phyloP scores from a whole-genome alignment of 148 eudicot genomes.

The Rhododendron kiyosumense region DNA sequence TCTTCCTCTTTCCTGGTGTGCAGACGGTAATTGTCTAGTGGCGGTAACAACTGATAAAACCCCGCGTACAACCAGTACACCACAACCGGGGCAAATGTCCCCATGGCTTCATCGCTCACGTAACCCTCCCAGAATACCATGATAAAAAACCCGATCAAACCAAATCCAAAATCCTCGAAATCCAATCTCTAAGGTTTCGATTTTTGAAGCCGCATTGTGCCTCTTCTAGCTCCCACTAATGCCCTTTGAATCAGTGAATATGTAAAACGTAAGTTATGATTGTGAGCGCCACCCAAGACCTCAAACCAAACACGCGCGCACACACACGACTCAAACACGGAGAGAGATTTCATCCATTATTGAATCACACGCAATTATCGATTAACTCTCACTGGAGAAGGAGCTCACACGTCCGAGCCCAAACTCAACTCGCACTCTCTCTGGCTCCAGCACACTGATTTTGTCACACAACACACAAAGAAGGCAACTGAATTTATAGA shows the following conservation, averaged over 20 bases:
- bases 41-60: constrained; percentile 41
- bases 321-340: too few species aligned
- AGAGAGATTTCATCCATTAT: too few species aligned
- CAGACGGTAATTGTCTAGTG: constrained; percentile 40
- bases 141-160: neutral
- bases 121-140: constrained; percentile 59
- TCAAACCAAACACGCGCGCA: neutral
- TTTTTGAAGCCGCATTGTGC: neutral
- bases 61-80: constrained; percentile 62
- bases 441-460: too few species aligned
- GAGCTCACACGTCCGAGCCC: too few species aligned
- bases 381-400: too few species aligned
- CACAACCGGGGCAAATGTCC: constrained; percentile 46
- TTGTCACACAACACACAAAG: too few species aligned
- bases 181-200: too few species aligned
- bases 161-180: neutral
- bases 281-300: neutral
- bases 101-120: constrained; percentile 47
- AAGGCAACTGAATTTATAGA: too few species aligned
- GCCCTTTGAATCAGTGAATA: neutral
- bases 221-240: neutral
- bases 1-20: constrained; percentile 48
- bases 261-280: neutral
- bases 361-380: too few species aligned
- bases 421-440: too few species aligned